Evolutionary conservation across 208 protist species (phyloP).

Genomic region (Leptomonas seymouri): DNA sequence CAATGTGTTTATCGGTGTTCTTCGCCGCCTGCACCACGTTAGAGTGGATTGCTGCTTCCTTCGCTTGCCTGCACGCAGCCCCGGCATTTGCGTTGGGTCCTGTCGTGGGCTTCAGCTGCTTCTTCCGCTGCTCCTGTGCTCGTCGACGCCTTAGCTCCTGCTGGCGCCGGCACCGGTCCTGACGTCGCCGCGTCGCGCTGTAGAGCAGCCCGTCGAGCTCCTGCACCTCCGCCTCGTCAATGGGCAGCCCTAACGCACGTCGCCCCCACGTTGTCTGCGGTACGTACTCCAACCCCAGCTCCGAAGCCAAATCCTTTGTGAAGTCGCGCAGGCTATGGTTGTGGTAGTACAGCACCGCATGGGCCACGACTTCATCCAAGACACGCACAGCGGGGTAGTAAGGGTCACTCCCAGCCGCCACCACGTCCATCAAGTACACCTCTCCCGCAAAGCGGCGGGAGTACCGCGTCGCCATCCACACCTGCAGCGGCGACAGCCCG

Average conservation of each 20-base stretch:
- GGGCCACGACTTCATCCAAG: conserved; percentile 82
- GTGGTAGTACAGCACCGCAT: conserved; percentile 86
- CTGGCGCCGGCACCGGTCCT: conserved; percentile 20
- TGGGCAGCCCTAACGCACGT: conserved; percentile 32
- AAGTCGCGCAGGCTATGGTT: conserved; percentile 77
- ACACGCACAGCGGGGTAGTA: conserved; percentile 63
- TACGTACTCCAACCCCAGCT: conserved; percentile 70
- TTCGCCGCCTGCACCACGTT: too few relatives aligned
- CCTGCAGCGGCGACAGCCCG: conserved; percentile 70
- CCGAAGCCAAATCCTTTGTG: conserved; percentile 52
- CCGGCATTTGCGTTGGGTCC: too few relatives aligned
- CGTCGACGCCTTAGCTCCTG: conserved; percentile 9
- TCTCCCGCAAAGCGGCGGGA: conserved; percentile 64
- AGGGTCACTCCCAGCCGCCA: conserved; percentile 58
- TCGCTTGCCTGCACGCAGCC: too few relatives aligned
- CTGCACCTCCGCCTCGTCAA: conserved; percentile 31
- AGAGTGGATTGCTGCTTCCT: too few relatives aligned
- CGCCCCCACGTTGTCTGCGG: conserved; percentile 64
- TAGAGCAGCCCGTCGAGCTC: conserved; percentile 36
- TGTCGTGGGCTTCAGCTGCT: neutral
- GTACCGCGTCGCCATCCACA: conserved; percentile 76
- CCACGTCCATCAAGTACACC: conserved; percentile 84
- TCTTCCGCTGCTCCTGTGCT: neutral
- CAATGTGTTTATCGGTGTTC: neutral
- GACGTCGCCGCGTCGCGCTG: conserved; percentile 19